Conservation (phyloP, 2,329 filamentous ascomycete species). For the Calonectria fujianensis region DNA sequence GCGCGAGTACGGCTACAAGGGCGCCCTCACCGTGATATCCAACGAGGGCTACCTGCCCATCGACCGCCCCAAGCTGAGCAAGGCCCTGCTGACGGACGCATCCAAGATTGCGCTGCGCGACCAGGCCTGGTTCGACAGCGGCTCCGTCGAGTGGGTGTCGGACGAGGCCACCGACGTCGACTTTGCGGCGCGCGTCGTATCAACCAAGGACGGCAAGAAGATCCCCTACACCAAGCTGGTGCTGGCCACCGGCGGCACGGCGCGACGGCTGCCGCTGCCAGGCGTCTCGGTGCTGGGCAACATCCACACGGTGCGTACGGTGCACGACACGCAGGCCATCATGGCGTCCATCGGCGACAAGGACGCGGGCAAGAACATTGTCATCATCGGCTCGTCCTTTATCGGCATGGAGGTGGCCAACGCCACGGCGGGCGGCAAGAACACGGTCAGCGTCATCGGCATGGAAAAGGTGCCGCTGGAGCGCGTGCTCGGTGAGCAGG, state of each 20-base stretch:
- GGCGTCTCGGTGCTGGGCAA: conserved; percentile 92
- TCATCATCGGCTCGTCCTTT: conserved; percentile 94
- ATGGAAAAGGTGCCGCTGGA: conserved; percentile 92
- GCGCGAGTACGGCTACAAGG: conserved; percentile 86
- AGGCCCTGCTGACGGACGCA: conserved; percentile 89
- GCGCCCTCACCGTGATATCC: conserved; percentile 87
- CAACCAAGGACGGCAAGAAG: conserved; percentile 83
- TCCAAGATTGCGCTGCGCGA: conserved; percentile 86
- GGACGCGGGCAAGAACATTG: conserved; percentile 86
- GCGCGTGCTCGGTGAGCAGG: conserved; percentile 86
- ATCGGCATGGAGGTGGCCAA: conserved; percentile 99
- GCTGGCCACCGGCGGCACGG: conserved; percentile 89
- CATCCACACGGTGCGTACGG: conserved; percentile 87
- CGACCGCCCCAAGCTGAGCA: conserved; percentile 96
- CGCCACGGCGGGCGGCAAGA: conserved; percentile 81
- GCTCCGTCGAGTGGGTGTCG: conserved; percentile 73
- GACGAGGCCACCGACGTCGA: conserved; percentile 84
- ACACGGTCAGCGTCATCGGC: conserved; percentile 90
- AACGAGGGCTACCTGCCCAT: conserved; percentile 91
- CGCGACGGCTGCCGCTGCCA: conserved; percentile 83
- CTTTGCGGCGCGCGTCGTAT: conserved; percentile 82
- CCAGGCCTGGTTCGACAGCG: conserved; percentile 83
- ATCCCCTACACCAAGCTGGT: conserved; percentile 90
- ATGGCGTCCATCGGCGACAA: conserved; percentile 86
- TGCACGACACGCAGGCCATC: conserved; percentile 87